Evolutionary conservation across 2,329 filamentous ascomycete species (phyloP), one percentile per base, ranked within the genome.

Genomic region (Malbranchea cinnamomea): DNA sequence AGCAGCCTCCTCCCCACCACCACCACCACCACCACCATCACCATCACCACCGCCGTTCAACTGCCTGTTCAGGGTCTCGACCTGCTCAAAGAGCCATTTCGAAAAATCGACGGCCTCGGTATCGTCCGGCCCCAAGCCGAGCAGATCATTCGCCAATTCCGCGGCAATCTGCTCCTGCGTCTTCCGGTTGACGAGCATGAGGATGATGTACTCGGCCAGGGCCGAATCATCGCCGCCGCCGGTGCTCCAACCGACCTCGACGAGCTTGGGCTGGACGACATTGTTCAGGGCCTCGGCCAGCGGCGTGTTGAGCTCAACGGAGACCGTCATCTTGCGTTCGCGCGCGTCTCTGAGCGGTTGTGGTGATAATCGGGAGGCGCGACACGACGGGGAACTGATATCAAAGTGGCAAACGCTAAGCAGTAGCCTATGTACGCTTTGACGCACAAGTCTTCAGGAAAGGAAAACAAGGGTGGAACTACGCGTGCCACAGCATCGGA

Each of bases 161-260:
- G 71, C 64, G 6, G 84, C 79, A 41, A 98, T 87, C 51, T 94
- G 78, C 29, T 85, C 74, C 52, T 92, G 78, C 3, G 79, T 84
- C 57, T 93, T 94, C 46, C 85, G 83, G 58, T 94, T 95, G 38
- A 82, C 82, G 18, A 98, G 71, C 87, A 95, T 94, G 39, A 95
- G 72, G 35, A 95, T 78, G 42, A 98, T 89, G 60, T 95, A 98
- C 60, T 98, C 89, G 36, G 84, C 78, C 36, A 98, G 71, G 21
- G 83, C 81, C 14, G 77, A 76, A 54, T 87, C 83, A 47, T 74
- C 71, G 44, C 82, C 78, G 37, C 77, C 79, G 42, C 78, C 78
- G 17, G 78, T 75, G 38, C 75, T 84, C 87, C 89, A 95, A 46
- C 85, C 87, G 42, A 85, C 77, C 58, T 98, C 87, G 35, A 83